phyloP scores from a whole-genome alignment of 2,329 filamentous ascomycete genomes.

The Hypoxylon sp. region DNA sequence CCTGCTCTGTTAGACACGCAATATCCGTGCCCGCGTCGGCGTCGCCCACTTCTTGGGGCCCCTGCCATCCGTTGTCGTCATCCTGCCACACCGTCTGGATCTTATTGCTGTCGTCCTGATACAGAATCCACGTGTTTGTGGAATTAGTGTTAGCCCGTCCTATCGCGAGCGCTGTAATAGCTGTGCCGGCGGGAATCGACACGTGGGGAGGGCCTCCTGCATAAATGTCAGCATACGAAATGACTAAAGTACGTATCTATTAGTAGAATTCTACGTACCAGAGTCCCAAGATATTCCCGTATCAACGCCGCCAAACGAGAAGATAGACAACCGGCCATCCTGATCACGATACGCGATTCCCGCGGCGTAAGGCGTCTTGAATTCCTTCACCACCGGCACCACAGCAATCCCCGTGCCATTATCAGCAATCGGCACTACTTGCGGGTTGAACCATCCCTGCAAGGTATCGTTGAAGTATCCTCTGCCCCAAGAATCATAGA shows the following conservation, averaged over 20 bases:
- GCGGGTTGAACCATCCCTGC: conserved; percentile 22
- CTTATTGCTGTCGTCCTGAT: conserved; percentile 44
- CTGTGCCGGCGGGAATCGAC: conserved; percentile 40
- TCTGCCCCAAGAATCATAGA: conserved; percentile 21
- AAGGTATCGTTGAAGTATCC: conserved; percentile 39
- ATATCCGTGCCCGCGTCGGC: conserved; percentile 43
- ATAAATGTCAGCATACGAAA: conserved; percentile 1
- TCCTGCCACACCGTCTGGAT: conserved; percentile 43
- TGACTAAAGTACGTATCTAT: too few species aligned
- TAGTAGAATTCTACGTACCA: conserved; percentile 11
- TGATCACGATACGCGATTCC: conserved; percentile 35
- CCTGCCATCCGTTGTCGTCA: conserved; percentile 40
- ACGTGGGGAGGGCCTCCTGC: conserved; percentile 26
- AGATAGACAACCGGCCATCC: conserved; percentile 29
- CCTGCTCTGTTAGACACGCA: conserved; percentile 42
- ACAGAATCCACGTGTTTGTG: conserved; percentile 47
- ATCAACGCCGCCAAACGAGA: conserved; percentile 37
- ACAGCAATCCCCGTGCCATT: conserved; percentile 27
- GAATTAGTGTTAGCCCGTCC: conserved; percentile 33
- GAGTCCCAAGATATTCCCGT: conserved; percentile 32
- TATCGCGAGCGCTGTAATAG: conserved; percentile 44
- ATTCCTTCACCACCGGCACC: conserved; percentile 25
- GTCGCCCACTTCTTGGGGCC: conserved; percentile 35
- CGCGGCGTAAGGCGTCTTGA: conserved; percentile 24
- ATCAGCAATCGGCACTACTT: conserved; percentile 25